Conservation (phyloP, 805 yeast genomes). For the Metschnikowia gelsemii region DNA sequence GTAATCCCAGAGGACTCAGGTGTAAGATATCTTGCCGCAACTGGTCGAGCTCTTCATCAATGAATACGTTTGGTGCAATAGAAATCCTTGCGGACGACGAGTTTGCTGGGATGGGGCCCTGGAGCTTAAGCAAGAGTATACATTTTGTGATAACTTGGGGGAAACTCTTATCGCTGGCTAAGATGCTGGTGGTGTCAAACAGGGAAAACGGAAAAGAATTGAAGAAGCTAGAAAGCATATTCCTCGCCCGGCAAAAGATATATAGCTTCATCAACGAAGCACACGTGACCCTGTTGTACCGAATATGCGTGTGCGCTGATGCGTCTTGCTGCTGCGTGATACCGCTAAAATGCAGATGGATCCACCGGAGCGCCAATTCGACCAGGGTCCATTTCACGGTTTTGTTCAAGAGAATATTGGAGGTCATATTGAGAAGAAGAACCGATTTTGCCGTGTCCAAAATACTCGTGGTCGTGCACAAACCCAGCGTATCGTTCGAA, state of each 20-base stretch:
- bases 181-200: background rate
- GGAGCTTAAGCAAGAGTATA: conserved; percentile 26
- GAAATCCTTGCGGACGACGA: background rate
- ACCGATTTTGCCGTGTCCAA: conserved; percentile 30
- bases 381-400: conserved; percentile 28
- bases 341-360: conserved; percentile 21
- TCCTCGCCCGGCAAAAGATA: conserved; percentile 24
- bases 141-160: conserved; percentile 23
- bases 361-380: conserved; percentile 27
- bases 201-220: conserved; percentile 20
- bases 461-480: conserved; percentile 5
- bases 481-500: background rate
- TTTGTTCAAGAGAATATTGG: conserved; percentile 29
- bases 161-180: conserved; percentile 1
- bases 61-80: conserved; percentile 7
- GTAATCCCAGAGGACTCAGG: background rate
- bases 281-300: conserved; percentile 22
- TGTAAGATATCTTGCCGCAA: conserved; percentile 7
- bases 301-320: background rate
- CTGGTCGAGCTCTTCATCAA: conserved; percentile 17
- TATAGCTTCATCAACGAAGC: conserved; percentile 27
- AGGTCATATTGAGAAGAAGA: conserved; percentile 30
- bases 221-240: conserved; percentile 23
- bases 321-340: background rate
- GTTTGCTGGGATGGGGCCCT: conserved; percentile 7